phyloP scores from a whole-genome alignment of 345 rosid species.

The Syzygium grande region DNA sequence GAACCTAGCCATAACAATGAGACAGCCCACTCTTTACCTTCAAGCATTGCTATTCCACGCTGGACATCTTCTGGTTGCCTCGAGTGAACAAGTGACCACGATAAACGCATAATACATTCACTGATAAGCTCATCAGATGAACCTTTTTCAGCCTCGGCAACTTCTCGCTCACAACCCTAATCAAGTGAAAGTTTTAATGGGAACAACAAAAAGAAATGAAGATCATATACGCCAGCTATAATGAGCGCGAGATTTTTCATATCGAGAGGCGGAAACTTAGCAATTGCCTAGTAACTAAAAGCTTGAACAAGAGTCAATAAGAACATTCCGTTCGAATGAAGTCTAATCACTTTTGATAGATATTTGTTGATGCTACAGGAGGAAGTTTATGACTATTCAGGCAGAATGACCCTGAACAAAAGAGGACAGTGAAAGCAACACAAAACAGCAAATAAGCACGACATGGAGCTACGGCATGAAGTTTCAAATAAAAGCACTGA shows the following conservation, averaged over 20 bases:
- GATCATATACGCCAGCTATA: neutral
- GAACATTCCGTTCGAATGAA: neutral
- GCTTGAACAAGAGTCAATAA: neutral
- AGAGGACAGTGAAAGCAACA: neutral
- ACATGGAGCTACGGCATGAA: neutral
- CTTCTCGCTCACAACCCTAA: slow-evolving; percentile 75
- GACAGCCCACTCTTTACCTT: slow-evolving; percentile 27
- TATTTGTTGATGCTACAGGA: neutral
- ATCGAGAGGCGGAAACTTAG: neutral
- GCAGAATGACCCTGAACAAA: neutral
- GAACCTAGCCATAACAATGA: neutral
- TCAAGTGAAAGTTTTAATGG: neutral
- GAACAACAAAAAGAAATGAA: neutral
- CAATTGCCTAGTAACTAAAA: neutral
- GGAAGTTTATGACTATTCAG: neutral
- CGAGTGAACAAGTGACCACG: slow-evolving; percentile 90
- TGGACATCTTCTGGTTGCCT: slow-evolving; percentile 48
- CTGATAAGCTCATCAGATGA: slow-evolving; percentile 35
- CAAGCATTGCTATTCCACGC: slow-evolving; percentile 86
- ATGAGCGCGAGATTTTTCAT: neutral
- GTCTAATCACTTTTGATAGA: neutral
- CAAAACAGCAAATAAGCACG: neutral
- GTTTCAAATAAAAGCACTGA: neutral
- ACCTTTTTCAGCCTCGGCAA: slow-evolving; percentile 46
- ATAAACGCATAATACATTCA: slow-evolving; percentile 59